A percentile compares a stretch with the other conserved stretches of the same genome.
Evolutionary conservation across 768 basidiomycete species (phyloP).

Genomic region (Scleroderma citrinum): DNA sequence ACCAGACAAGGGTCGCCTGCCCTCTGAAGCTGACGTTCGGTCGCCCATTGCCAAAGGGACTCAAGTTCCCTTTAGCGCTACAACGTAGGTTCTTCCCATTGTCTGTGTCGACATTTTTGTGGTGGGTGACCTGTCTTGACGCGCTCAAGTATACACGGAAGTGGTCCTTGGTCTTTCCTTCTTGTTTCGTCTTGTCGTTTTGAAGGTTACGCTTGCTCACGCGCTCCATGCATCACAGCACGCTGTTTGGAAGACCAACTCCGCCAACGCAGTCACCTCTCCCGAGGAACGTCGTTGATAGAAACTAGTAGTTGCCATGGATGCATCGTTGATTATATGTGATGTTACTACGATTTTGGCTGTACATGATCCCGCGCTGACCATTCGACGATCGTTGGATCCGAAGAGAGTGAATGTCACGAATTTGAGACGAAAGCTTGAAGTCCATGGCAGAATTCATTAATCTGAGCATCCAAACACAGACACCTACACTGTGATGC

Average conservation of each 20-base stretch:
- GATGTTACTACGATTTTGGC: background rate
- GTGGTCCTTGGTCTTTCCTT: conserved; percentile 6
- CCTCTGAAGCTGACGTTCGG: conserved; percentile 20
- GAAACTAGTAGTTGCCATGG: background rate
- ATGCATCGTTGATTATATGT: background rate
- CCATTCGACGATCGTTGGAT: too few relatives aligned
- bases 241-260: conserved; percentile 22
- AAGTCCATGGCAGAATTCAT: too few relatives aligned
- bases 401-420: too few relatives aligned
- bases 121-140: conserved; percentile 4
- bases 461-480: too few relatives aligned
- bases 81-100: conserved; percentile 16
- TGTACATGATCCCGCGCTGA: too few relatives aligned
- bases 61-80: conserved; percentile 14
- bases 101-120: conserved; percentile 1
- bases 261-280: conserved; percentile 10
- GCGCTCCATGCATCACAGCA: conserved; percentile 13
- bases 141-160: conserved; percentile 8
- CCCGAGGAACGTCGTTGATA: conserved; percentile 1
- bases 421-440: too few relatives aligned
- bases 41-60: conserved; percentile 22
- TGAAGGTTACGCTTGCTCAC: conserved; percentile 17
- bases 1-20: conserved; percentile 3
- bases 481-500: conserved; percentile 8
- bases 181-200: conserved; percentile 11